Evolutionary conservation across 345 rosid species (phyloP), one percentile per base, ranked within the genome.

Genomic region (Punica granatum): DNA sequence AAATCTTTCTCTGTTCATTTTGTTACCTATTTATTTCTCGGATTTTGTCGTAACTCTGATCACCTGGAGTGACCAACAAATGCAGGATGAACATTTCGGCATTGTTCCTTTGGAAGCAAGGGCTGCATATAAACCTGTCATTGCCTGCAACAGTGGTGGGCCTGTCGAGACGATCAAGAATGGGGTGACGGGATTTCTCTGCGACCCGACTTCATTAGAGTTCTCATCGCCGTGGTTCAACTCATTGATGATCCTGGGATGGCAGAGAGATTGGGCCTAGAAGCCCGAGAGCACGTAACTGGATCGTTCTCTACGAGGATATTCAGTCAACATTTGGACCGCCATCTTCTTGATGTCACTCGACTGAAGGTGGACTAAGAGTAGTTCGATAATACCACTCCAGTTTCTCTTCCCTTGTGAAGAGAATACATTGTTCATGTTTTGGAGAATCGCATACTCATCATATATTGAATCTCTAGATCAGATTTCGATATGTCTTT

Each of bases 101-200:
- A 93, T 91, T 62, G 99, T 89, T 72, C 99, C 99, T 8, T 71
- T 94, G 74, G 99, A 94, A 76, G 96, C 99, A 69, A 94, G 91
- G 97, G 97, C 96, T 16, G 92, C 99, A 9, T 60, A 81, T 68
- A 94, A 94, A 72, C 96, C 97, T 0, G 90, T 93, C 11, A 80
- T 93, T 60, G 96, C 99, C 19, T 94, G 99, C 81, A 85, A 85
- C 67, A 94, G 97, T 30, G 99, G 99, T 36, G 96, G 95, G 32
- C 99, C 97, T 8, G 76, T 88, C 67, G 99, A 91, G 77, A 82
- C 97, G 0, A 72, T 94, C 21, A 88, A 76, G 87, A 78, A 76
- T 63, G 97, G 77, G 67, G 83, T 70, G 25, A 88, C 97, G 0
- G 97, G 99, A 30, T 91, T 85, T 76, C 97, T 94, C 26, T 88